Percentiles rank a stretch among this genome's conserved stretches.
Evolutionary conservation across 2,329 filamentous ascomycete species (phyloP).

Genomic region (Colletotrichum plurivorum): DNA sequence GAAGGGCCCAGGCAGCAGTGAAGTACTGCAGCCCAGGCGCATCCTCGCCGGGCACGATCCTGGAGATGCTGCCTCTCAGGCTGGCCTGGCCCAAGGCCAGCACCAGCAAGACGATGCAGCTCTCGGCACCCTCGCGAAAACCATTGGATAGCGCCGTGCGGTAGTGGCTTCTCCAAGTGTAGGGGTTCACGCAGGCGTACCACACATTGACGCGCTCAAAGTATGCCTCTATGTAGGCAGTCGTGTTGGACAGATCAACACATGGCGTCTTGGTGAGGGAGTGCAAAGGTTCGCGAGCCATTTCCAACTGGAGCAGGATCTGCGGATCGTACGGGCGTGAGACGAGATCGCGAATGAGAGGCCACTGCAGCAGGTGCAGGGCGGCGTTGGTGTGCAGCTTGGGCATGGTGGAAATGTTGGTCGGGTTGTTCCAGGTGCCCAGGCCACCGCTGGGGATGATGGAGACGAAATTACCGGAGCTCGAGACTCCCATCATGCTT

Average conservation of each 20-base stretch:
- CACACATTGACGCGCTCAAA: constrained; percentile 87
- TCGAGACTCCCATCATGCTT: constrained; percentile 63
- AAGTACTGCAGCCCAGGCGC: constrained; percentile 85
- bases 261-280: constrained; percentile 74
- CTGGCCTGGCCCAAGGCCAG: constrained; percentile 84
- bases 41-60: constrained; percentile 77
- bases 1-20: constrained; percentile 82
- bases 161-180: constrained; percentile 84
- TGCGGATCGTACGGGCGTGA: constrained; percentile 84
- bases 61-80: constrained; percentile 81
- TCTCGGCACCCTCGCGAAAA: constrained; percentile 84
- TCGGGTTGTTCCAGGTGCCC: constrained; percentile 77
- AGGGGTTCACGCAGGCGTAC: constrained; percentile 89
- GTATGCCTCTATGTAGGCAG: constrained; percentile 82
- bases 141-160: constrained; percentile 81
- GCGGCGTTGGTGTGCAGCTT: constrained; percentile 87
- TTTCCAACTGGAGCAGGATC: constrained; percentile 85
- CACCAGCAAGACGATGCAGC: constrained; percentile 85
- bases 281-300: constrained; percentile 82
- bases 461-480: constrained; percentile 63
- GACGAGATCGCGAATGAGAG: constrained; percentile 83
- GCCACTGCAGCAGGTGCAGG: constrained; percentile 84
- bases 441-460: constrained; percentile 75
- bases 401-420: constrained; percentile 88
- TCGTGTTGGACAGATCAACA: constrained; percentile 81